These are phyloP conservation scores for Aspergillus heteromorphus DNA, from an alignment of 495 filamentous ascomycete genomes.

Conservation along the genomic window DNA sequence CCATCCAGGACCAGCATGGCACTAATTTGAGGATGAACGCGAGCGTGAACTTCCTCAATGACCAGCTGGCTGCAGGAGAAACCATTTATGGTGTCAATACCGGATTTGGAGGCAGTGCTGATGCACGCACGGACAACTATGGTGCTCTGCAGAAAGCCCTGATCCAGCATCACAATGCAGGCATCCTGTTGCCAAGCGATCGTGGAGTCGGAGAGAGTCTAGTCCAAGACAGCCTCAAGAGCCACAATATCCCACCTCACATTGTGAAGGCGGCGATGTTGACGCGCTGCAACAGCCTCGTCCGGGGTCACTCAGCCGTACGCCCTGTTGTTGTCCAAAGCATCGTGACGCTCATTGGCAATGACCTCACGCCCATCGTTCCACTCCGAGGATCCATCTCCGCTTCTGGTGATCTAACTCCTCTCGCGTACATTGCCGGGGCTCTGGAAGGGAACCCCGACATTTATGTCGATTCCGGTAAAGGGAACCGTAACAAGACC, in stretches of 20 bases:
- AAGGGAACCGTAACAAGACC: not conserved
- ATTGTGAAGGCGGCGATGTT: conserved; percentile 55
- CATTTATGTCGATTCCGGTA: conserved; percentile 13
- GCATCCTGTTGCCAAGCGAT: conserved; percentile 38
- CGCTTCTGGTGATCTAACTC: conserved; percentile 57
- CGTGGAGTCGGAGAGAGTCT: conserved; percentile 2
- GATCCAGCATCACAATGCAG: conserved; percentile 51
- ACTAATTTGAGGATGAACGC: conserved; percentile 10
- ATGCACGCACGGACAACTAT: conserved; percentile 41
- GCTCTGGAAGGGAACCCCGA: conserved; percentile 53
- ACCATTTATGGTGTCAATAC: conserved; percentile 52
- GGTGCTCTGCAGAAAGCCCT: conserved; percentile 49
- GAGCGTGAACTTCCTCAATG: conserved; percentile 19
- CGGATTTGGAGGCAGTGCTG: conserved; percentile 65
- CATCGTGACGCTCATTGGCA: conserved; percentile 40
- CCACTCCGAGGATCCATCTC: conserved; percentile 59
- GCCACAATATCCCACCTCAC: conserved; percentile 39
- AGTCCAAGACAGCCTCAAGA: conserved; percentile 3
- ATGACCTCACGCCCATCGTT: conserved; percentile 47
- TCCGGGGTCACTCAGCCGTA: conserved; percentile 55
- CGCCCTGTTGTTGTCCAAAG: conserved; percentile 42
- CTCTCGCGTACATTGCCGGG: conserved; percentile 57
- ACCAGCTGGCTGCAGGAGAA: conserved; percentile 13
- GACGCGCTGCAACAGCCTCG: conserved; percentile 49
- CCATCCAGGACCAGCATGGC: conserved; percentile 8